phyloP scores from a whole-genome alignment of 805 yeast genomes.

The baker's yeast (Saccharomyces cerevisiae) region DNA sequence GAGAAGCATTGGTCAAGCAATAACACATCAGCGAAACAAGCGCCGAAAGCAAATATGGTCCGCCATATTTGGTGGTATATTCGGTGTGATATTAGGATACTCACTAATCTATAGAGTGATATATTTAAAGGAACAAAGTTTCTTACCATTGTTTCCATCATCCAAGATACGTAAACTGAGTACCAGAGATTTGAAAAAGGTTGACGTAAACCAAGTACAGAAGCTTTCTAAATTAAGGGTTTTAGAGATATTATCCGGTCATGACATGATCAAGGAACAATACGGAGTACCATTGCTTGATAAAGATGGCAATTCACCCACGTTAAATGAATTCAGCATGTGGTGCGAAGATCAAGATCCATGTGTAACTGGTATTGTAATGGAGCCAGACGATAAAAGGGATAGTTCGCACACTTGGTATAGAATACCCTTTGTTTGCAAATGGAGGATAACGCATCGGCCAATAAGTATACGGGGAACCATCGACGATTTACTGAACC shows the following conservation, averaged over 20 bases:
- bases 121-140: constrained; percentile 19
- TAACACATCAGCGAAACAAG: constrained; percentile 13
- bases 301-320: constrained; percentile 13
- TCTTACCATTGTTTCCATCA: constrained; percentile 22
- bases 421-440: constrained; percentile 16
- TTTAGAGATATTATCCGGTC: constrained; percentile 19
- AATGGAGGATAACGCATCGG: constrained; percentile 22
- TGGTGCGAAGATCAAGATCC: constrained; percentile 30
- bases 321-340: constrained; percentile 16
- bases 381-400: constrained; percentile 13
- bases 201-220: constrained; percentile 17
- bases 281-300: constrained; percentile 26
- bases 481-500: constrained; percentile 10
- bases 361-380: constrained; percentile 21
- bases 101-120: constrained; percentile 23
- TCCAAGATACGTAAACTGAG: constrained; percentile 19
- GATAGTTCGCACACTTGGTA: constrained; percentile 17
- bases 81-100: constrained; percentile 23
- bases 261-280: constrained; percentile 26
- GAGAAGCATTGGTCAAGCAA: constrained; percentile 14
- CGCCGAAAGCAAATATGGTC: constrained; percentile 11
- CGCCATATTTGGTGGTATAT: constrained; percentile 9
- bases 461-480: constrained; percentile 15
- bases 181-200: constrained; percentile 14
- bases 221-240: constrained; percentile 16